Evolutionary conservation across 202 grass and related monocot species (phyloP), one percentile per base, ranked within the genome.

Genomic region (Elaeis oleifera): DNA sequence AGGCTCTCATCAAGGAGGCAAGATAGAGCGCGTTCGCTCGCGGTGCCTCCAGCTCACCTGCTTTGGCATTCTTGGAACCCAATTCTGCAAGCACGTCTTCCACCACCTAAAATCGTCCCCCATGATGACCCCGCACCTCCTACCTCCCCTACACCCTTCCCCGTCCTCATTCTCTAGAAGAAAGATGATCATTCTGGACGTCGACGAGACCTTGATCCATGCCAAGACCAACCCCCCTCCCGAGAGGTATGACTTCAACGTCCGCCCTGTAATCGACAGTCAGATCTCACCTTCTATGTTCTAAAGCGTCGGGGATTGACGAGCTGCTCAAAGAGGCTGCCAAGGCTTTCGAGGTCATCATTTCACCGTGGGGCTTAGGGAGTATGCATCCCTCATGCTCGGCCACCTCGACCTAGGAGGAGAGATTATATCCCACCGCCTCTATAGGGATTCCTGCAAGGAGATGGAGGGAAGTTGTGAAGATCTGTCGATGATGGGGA

Each of bases 201-300:
- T 73, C 59, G 70, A 73, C 27, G 70, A 73, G 59, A 73, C 70
- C 18, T 51, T 73, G 24, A 20, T 73, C 51, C 70, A 64, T 25
- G 28, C 92, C 0, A 80, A 81, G 78, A 89, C 81, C 3, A 81
- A 89, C 29, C 87, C 87, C 0, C 60, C 68, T 1, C 81, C 87
- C 0, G 54, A 79, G 25, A 65, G 75, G n/a, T 83, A 72, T 65
- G 87, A 96, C 80, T 96, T 96, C 70, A 56, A 78, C 60, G 87
- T 96, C 52, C 80, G 77, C 48, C 87, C 87, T 0, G 54, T 83
- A 49, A 91, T 96, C 78, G 82, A 74, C 5, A 84, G 82, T 8
- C 74, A 79, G 39, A 79, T 74, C 9, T 97, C 74, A 84, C 92
- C 26, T 97, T 97, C 80, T 97, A 97, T 63, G 84, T 97, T 63